phyloP scores from a whole-genome alignment of 2,329 filamentous ascomycete species.

The Ophiocordyceps camponoti-floridani region DNA sequence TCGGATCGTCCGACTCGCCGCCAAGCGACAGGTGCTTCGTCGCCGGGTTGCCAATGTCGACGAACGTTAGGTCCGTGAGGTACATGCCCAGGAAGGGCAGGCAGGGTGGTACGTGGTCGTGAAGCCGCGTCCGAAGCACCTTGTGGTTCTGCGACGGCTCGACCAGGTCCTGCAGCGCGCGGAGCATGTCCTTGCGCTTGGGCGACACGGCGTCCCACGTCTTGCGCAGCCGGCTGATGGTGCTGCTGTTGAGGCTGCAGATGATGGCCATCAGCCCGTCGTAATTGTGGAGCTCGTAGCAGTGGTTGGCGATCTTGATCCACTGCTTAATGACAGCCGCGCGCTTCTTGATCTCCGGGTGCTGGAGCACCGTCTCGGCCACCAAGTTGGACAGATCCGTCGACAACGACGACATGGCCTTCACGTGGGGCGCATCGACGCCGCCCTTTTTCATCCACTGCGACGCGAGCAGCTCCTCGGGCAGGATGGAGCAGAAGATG shows the following conservation, averaged over 20 bases:
- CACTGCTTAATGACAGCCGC: conserved; percentile 88
- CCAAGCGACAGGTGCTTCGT: conserved; percentile 50
- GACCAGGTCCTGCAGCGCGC: conserved; percentile 65
- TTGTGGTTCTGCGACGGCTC: conserved; percentile 87
- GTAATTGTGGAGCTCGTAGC: conserved; percentile 83
- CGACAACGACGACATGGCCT: conserved; percentile 81
- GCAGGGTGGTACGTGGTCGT: conserved; percentile 78
- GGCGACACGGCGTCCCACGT: conserved; percentile 83
- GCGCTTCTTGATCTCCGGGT: conserved; percentile 83
- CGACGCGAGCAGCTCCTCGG: conserved; percentile 77
- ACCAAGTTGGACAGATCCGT: conserved; percentile 88
- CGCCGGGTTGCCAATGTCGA: conserved; percentile 82
- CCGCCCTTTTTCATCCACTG: conserved; percentile 88
- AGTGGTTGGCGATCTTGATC: conserved; percentile 85
- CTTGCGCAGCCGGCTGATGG: conserved; percentile 69
- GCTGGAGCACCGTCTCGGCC: conserved; percentile 74
- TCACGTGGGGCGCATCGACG: conserved; percentile 69
- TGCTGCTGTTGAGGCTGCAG: conserved; percentile 81
- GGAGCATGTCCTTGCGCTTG: conserved; percentile 67
- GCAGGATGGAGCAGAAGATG: conserved; percentile 81
- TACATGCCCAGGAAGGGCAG: conserved; percentile 94
- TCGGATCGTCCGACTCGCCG: conserved; percentile 35
- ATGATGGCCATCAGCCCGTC: conserved; percentile 95
- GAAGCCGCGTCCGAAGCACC: conserved; percentile 62
- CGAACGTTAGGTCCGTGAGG: conserved; percentile 87